A percentile compares a stretch with the other conserved stretches of the same genome.
Conservation (phyloP, 2,329 filamentous ascomycete genomes). For the Beauveria rudraprayagi region DNA sequence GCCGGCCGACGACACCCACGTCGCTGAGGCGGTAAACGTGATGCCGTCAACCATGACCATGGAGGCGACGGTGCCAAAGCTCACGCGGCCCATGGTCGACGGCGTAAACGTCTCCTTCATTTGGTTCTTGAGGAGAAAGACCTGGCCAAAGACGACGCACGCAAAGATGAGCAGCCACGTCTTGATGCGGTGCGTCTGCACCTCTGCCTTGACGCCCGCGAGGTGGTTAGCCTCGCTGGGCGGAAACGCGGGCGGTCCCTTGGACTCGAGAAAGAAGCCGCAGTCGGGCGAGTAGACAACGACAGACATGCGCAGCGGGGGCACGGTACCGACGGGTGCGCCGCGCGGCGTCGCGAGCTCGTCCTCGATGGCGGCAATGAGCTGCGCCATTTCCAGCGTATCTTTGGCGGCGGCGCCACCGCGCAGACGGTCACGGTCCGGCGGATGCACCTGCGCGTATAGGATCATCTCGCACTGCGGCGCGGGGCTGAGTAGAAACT, state of each 20-base stretch:
- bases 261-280: slow-evolving; percentile 56
- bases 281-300: slow-evolving; percentile 63
- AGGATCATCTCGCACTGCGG: slow-evolving; percentile 86
- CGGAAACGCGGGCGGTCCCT: slow-evolving; percentile 50
- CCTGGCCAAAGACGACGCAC: slow-evolving; percentile 50
- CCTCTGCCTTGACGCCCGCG: slow-evolving; percentile 52
- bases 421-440: slow-evolving; percentile 29
- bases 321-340: slow-evolving; percentile 45
- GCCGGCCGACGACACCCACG: slow-evolving; percentile 47
- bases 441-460: slow-evolving; percentile 69
- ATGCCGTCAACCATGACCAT: slow-evolving; percentile 58
- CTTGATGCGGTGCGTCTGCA: slow-evolving; percentile 48
- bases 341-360: slow-evolving; percentile 56
- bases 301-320: slow-evolving; percentile 52
- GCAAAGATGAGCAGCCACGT: slow-evolving; percentile 51
- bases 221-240: slow-evolving; percentile 47
- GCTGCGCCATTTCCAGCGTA: slow-evolving; percentile 25
- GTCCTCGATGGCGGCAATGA: slow-evolving; percentile 49
- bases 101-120: slow-evolving; percentile 60
- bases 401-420: slow-evolving; percentile 22
- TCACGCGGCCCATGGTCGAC: slow-evolving; percentile 58
- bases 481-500: slow-evolving; percentile 47
- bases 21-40: slow-evolving; percentile 47
- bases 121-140: slow-evolving; percentile 54
- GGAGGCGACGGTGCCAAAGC: slow-evolving; percentile 52